Base-by-base conservation (phyloP, 163 green algal genomes). In the Scenedesmus sp. region DNA sequence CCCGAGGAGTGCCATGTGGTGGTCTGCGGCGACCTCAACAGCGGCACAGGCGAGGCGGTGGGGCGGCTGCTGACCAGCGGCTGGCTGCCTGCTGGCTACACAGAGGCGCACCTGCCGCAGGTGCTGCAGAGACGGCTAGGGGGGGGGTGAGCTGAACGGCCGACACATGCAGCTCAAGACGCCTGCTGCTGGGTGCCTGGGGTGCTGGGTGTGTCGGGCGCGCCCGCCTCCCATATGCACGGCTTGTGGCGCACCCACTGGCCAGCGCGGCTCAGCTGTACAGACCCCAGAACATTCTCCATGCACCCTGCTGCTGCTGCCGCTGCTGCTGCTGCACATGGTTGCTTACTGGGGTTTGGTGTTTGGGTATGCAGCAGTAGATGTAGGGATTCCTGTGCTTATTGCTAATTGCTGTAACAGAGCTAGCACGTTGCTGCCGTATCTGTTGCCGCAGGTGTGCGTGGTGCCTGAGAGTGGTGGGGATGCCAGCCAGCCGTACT, bases 11-110 rank as follows among this genome's bases (percentile, higher is more conserved):
- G 51, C 46, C 59, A 87, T 35, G 79, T 93, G 42, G 61, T 93
- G 15, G 51, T 93, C 9, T 35, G n/a, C 10, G 90, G 90, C 68
- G 90, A 91, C 37, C 26, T 91, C 20, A 91, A 91, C 51, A 79
- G 53, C 33, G 49, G 86, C 33, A 43, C 18, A 3, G 20, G 65
- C 43, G 76, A 81, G 37, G 86, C 30, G 16, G 73, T 81, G 18
- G 59, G 30, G 6, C 33, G 46, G 51, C 76, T 91, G 86, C 86
- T 91, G 26, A 44, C 37, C 16, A 40, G 70, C 2, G 86, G 86
- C 35, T 86, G 15, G 49, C 33, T 85, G 83, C 35, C 83, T 20
- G 82, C 53, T 6, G 82, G 81, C 46, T 86, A 86, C 81, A 30
- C 30, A 10, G 81, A 86, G 81, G 7, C 30, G 20, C 78, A 84